Percentiles rank a stretch among this genome's conserved stretches.
Conservation (phyloP, 805 yeast genomes). For the Candida ficus region DNA sequence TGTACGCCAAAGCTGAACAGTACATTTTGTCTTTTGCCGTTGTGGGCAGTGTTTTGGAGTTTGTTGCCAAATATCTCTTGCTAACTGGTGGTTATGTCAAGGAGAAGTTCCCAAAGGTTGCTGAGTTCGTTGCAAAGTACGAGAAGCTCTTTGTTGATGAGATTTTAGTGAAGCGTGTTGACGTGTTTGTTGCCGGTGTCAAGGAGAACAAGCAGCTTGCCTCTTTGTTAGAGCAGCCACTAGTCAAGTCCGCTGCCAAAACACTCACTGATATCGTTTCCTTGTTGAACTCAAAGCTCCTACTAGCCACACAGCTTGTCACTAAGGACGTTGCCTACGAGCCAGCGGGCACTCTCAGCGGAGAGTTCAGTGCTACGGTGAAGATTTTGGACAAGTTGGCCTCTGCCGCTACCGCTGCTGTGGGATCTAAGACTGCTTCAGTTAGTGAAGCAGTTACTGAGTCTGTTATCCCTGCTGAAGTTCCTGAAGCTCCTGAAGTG, state of each 20-base stretch:
- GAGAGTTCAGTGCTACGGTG: no score
- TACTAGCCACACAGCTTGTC: conserved; percentile 3
- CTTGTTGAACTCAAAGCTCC: conserved; percentile 1
- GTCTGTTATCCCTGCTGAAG: not conserved
- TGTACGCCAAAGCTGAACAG: conserved; percentile 5
- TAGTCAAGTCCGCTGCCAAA: no score
- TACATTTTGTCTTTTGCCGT: conserved; percentile 5
- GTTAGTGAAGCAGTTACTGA: no score
- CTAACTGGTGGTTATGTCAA: not conserved
- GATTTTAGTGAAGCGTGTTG: conserved; percentile 4
- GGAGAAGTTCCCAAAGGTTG: conserved; percentile 3
- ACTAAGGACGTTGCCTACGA: no score
- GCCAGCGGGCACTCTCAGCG: no score
- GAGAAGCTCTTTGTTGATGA: conserved; percentile 4
- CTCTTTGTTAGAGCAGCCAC: no score
- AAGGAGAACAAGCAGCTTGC: no score
- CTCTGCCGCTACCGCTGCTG: no score
- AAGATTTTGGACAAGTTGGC: no score
- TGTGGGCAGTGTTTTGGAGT: conserved; percentile 1
- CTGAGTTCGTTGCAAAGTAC: not conserved
- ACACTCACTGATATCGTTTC: conserved; percentile 1
- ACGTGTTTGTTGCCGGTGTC: no score
- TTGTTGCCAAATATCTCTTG: conserved; percentile 1
- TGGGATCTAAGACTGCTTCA: no score
- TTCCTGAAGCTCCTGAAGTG: not conserved